Conservation (phyloP, 768 basidiomycete genomes). For the Lactifluus echinatus region DNA sequence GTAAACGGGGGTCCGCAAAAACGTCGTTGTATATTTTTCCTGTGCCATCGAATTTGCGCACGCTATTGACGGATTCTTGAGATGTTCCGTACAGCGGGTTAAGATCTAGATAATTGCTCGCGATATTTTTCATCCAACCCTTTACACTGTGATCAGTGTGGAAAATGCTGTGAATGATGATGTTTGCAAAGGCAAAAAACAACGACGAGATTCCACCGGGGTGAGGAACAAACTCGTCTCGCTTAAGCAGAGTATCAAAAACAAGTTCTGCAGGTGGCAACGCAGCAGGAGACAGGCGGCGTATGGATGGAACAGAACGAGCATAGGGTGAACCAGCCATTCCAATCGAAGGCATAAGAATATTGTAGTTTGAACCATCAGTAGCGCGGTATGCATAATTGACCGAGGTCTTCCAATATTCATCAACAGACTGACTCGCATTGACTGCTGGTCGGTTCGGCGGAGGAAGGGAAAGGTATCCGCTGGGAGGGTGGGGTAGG, state of each 20-base stretch:
- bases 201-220: slow-evolving; percentile 56
- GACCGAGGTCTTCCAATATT: not conserved
- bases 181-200: slow-evolving; percentile 73
- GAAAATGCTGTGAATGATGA: slow-evolving; percentile 71
- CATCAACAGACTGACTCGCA: not conserved
- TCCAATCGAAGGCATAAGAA: slow-evolving; percentile 27
- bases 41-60: slow-evolving; percentile 56
- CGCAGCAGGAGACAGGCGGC: slow-evolving; percentile 32
- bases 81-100: slow-evolving; percentile 65
- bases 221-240: slow-evolving; percentile 27
- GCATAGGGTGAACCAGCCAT: slow-evolving; percentile 37
- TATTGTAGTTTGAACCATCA: slow-evolving; percentile 33
- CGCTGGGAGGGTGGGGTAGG: slow-evolving; percentile 18
- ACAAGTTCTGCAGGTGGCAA: slow-evolving; percentile 61
- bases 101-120: slow-evolving; percentile 70
- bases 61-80: slow-evolving; percentile 33
- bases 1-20: slow-evolving; percentile 57
- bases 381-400: slow-evolving; percentile 25
- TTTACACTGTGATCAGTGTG: slow-evolving; percentile 33
- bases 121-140: slow-evolving; percentile 48
- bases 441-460: not conserved
- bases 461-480: slow-evolving; percentile 15
- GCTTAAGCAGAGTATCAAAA: slow-evolving; percentile 58
- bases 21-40: slow-evolving; percentile 61
- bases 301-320: slow-evolving; percentile 49